Conservation (phyloP, 2,329 filamentous ascomycete species). For the Colletotrichum neosansevieriae region DNA sequence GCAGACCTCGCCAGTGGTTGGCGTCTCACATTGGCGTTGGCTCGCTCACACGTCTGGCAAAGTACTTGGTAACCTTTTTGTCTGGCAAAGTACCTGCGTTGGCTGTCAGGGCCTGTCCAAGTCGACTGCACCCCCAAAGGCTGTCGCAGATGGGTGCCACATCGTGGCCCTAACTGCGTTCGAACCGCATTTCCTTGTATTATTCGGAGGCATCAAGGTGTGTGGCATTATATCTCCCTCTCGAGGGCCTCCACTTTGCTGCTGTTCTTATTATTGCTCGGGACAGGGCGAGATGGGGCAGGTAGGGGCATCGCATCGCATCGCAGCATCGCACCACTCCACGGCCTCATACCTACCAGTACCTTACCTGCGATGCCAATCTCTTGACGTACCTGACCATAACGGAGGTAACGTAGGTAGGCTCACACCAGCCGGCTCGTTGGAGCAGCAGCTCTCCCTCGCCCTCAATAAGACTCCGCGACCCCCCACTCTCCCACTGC, state of each 20-base stretch:
- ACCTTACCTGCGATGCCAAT: background rate
- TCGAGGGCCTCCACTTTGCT: constrained; percentile 1
- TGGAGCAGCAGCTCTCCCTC: too few relatives aligned
- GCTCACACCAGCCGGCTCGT: too few relatives aligned
- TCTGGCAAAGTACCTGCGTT: background rate
- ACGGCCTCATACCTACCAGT: constrained; percentile 30
- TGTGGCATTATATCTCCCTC: constrained; percentile 4
- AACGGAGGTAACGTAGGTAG: too few relatives aligned
- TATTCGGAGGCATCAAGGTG: constrained; percentile 12
- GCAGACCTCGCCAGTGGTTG: too few relatives aligned
- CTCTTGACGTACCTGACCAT: too few relatives aligned
- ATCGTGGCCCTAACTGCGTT: constrained; percentile 9
- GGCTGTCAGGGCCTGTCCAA: constrained; percentile 20
- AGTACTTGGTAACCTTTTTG: too few relatives aligned
- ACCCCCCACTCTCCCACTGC: constrained; percentile 19
- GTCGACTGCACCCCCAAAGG: constrained; percentile 21
- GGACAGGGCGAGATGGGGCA: constrained; percentile 16
- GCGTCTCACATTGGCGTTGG: background rate
- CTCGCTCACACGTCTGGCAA: constrained; percentile 3
- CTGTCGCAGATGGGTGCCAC: background rate
- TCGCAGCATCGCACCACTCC: constrained; percentile 23
- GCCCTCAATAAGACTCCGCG: constrained; percentile 35
- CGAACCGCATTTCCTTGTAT: constrained; percentile 26
- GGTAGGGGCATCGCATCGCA: constrained; percentile 24
- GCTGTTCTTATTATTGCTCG: background rate